Evolutionary conservation across 2,329 filamentous ascomycete species (phyloP), one percentile per base, ranked within the genome.

Genomic region (Monosporascus sp.): DNA sequence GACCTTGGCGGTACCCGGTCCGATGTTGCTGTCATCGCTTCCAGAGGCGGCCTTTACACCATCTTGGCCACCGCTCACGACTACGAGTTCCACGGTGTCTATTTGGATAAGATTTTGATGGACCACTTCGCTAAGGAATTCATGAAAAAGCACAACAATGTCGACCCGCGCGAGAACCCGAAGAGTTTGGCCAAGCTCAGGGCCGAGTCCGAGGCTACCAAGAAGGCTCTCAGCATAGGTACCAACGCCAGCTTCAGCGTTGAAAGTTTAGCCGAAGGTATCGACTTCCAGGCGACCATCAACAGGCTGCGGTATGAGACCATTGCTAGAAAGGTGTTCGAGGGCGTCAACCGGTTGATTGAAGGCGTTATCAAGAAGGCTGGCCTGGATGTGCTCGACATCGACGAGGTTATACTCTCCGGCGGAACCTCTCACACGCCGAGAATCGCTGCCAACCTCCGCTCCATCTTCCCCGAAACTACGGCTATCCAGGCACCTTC

Each of bases 121-220:
- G 93, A 99, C 71, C 87, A 97, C 79, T 97, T 97, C 64, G 89
- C 93, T 64, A 99, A 99, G 81, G 94, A 99, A 75, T 99, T 99
- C 76, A 83, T 94, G 68, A 97, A 99, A 84, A 96, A 96, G 82
- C 84, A 97, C 82, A 87, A 86, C 76, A 74, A 73, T 37, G 84
- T 84, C 54, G 94, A 97, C 72, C 94, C 94, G 22, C 84, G 92
- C 63, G 82, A 86, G 68, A 90, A 94, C 69, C 80, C 86, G 52
- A 86, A 86, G 65, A 88, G 88, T 65, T 76, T 97, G 64, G 92
- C 94, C 57, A 99, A 97, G 82, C 79, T 99, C 61, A 93, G 91
- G 74, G 81, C 91, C 48, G 94, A 97, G 78, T 83, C 91, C 60
- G 94, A 99, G 76, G 82, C 86, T 48, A 87, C 92, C 64, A 97